Evolutionary conservation across 305 asterid genomes (phyloP).

Genomic region (Euphrasia arctica): DNA sequence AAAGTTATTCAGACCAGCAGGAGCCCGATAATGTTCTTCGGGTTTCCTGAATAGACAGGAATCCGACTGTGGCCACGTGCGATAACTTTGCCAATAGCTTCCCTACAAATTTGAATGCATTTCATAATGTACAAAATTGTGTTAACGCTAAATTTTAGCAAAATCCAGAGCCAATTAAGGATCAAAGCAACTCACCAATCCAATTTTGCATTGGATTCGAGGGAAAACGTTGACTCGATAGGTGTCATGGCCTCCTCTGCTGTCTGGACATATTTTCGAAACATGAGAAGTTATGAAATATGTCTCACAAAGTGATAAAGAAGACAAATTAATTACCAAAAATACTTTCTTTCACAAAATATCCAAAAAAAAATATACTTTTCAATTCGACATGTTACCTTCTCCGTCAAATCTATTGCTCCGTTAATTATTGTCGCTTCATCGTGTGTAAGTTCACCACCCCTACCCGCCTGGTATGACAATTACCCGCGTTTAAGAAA

Average conservation of each 20-base stretch:
- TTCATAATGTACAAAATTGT: neutral
- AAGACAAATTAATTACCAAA: no score
- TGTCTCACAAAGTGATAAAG: no score
- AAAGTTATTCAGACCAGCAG: conserved; percentile 65
- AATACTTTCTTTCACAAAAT: no score
- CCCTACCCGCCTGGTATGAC: conserved; percentile 78
- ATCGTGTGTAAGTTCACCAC: conserved; percentile 92
- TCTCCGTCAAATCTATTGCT: conserved; percentile 94
- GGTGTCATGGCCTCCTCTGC: conserved; percentile 99
- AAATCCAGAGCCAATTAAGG: no score
- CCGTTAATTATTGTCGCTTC: conserved; percentile 95
- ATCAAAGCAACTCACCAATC: conserved; percentile 66
- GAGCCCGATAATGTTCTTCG: conserved; percentile 89
- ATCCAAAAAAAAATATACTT: neutral
- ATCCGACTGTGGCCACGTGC: conserved; percentile 98
- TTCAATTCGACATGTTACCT: conserved; percentile 44
- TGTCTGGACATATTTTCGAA: conserved; percentile 50
- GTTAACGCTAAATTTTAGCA: neutral
- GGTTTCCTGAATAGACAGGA: conserved; percentile 82
- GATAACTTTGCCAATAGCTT: conserved; percentile 90
- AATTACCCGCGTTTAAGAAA: conserved; percentile 10
- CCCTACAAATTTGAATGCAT: conserved; percentile 52
- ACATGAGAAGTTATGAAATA: neutral
- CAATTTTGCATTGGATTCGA: conserved; percentile 80
- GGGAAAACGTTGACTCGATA: conserved; percentile 90